phyloP scores from a whole-genome alignment of 192 early-diverging fungal genomes.

The Entomortierella beljakovae region DNA sequence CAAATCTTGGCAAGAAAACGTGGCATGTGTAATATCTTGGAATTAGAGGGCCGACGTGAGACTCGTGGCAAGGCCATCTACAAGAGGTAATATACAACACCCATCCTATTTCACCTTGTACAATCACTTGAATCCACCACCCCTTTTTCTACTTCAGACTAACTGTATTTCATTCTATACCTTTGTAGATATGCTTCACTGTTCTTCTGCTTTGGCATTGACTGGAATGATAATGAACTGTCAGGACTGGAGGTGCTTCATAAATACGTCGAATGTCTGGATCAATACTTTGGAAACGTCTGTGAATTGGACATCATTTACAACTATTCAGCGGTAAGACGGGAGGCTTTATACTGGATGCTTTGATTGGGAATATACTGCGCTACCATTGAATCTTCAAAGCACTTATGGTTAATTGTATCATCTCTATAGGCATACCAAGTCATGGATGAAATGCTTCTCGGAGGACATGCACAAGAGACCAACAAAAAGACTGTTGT shows the following conservation, averaged over 20 bases:
- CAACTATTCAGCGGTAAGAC: constrained; percentile 59
- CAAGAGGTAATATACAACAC: constrained; percentile 47
- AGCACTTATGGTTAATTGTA: too few relatives aligned
- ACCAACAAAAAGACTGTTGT: constrained; percentile 56
- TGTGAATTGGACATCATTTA: constrained; percentile 68
- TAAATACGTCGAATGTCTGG: constrained; percentile 65
- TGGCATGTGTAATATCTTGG: constrained; percentile 65
- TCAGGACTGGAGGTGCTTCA: constrained; percentile 62
- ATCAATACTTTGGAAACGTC: constrained; percentile 69
- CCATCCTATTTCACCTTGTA: not conserved
- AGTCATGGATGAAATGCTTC: constrained; percentile 58
- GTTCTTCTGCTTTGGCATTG: constrained; percentile 62
- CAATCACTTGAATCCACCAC: not conserved
- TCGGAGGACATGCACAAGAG: constrained; percentile 55
- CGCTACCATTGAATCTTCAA: too few relatives aligned
- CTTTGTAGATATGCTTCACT: constrained; percentile 60
- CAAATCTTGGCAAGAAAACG: constrained; percentile 61
- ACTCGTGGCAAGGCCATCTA: constrained; percentile 59
- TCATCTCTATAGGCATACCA: constrained; percentile 62
- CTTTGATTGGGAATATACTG: too few relatives aligned
- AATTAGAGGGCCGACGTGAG: constrained; percentile 59
- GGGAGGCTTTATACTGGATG: not conserved
- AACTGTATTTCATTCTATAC: not conserved
- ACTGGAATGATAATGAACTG: constrained; percentile 66
- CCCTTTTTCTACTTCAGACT: too few relatives aligned